Conservation (phyloP, 176 grass and related monocot genomes). For the maize (Zea mays) region Zm-B73-REFERENCE-NAM-5.0 NC_050096.1:8298501-8299000, state of each 20-base stretch:
- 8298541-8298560: not conserved
- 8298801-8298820: constrained; percentile 68
- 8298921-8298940: constrained; percentile 13
- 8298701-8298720: constrained; percentile 4
- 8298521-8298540: not conserved
- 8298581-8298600: constrained; percentile 91
- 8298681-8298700: not conserved
- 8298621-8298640: constrained; percentile 47
- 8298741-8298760: constrained; percentile 69
- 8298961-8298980: not conserved
- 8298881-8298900: not conserved
- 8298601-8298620: constrained; percentile 87
- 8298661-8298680: not conserved
- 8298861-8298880: not conserved
- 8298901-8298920: not conserved
- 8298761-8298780: constrained; percentile 76
- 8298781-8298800: constrained; percentile 69
- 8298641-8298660: constrained; percentile 59
- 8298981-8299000: constrained; percentile 1
- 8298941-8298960: not conserved
- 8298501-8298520: not conserved
- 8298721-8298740: constrained; percentile 53
- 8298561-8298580: not conserved
- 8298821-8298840: constrained; percentile 79
- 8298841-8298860: constrained; percentile 39